Evolutionary conservation across 176 grass and related monocot genomes (phyloP), one percentile per base, ranked within the genome.

Genomic region (Areca catechu): DNA sequence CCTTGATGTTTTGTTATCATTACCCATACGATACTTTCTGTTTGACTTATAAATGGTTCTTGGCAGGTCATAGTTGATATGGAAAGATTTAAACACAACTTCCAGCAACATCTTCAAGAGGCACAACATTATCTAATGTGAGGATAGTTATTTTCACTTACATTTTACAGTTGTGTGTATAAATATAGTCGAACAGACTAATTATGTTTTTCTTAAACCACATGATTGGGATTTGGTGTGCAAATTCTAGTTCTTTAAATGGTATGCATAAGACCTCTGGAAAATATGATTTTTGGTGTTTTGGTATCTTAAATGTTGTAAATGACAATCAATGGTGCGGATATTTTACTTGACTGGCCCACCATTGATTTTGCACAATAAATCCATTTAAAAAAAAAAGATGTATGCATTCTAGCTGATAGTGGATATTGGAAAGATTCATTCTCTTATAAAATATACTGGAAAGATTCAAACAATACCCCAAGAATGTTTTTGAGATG

Each of bases 21-120:
- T 43, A 43, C 34, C 34, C 34, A 43, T 43, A 12, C 1, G 14
- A 5, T 43, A 12, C 34, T 48, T 50, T 56, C 20, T 76, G 16
- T 25, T 64, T 51, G 51, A 48, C 47, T 71, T 19, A 15, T 16
- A 37, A 53, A 49, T 22, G 73, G 68, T 23, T 69, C 50, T 48
- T 65, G 80, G 73, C 85, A 89, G 85, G 72, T 89, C 69, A 89
- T 89, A 71, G 60, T 77, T 74, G 85, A 89, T 53, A 89, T 89
- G 85, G 85, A 89, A 77, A 83, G 71, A 56, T 84, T 77, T 62
- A 89, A 89, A 73, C 85, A 89, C 67, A 58, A 58, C 47, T 84
- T 80, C 48, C 80, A 67, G 19, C 72, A 74, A 58, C 16, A 83
- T 66, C 76, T 89, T 77, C 76, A 80, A 63, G 51, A 89, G 58